Evolutionary conservation across 2,329 filamentous ascomycete species (phyloP).

Genomic region (Dactylellina cionopaga): DNA sequence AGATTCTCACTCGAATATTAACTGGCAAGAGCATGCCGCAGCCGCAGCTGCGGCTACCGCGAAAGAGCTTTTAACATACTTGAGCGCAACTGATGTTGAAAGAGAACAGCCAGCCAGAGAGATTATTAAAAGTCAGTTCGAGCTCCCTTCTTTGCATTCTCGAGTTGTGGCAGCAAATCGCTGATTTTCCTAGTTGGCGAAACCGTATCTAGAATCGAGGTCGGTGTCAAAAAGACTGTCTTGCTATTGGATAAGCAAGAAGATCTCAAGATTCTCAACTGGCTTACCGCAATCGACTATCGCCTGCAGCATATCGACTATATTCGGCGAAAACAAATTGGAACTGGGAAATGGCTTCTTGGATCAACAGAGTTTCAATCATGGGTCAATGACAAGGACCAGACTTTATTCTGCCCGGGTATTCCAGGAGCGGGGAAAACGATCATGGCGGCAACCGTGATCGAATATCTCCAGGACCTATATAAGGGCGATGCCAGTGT

Average conservation of each 20-base stretch:
- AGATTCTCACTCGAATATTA: not conserved
- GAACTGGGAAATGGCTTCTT: slow-evolving; percentile 65
- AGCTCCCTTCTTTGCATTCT: too few species aligned
- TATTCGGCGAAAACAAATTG: slow-evolving; percentile 59
- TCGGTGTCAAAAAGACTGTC: not conserved
- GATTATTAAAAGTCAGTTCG: too few species aligned
- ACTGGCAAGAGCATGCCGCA: slow-evolving; percentile 12
- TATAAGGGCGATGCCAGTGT: slow-evolving; percentile 28
- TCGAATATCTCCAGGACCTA: slow-evolving; percentile 60
- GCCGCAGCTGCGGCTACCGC: slow-evolving; percentile 52
- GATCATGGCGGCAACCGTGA: slow-evolving; percentile 62
- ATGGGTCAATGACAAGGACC: slow-evolving; percentile 58
- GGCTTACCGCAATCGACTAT: slow-evolving; percentile 12
- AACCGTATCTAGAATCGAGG: slow-evolving; percentile 8
- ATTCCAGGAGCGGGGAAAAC: slow-evolving; percentile 65
- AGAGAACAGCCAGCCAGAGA: not conserved
- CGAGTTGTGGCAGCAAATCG: too few species aligned
- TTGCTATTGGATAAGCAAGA: not conserved
- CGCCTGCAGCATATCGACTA: not conserved
- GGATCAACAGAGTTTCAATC: slow-evolving; percentile 59
- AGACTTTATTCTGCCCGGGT: slow-evolving; percentile 16
- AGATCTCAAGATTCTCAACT: not conserved
- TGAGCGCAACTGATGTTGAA: not conserved
- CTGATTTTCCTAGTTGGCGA: too few species aligned
- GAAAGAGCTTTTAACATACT: slow-evolving; percentile 33